phyloP scores from a whole-genome alignment of 176 grass and related monocot species.

The Phragmites australis region DNA sequence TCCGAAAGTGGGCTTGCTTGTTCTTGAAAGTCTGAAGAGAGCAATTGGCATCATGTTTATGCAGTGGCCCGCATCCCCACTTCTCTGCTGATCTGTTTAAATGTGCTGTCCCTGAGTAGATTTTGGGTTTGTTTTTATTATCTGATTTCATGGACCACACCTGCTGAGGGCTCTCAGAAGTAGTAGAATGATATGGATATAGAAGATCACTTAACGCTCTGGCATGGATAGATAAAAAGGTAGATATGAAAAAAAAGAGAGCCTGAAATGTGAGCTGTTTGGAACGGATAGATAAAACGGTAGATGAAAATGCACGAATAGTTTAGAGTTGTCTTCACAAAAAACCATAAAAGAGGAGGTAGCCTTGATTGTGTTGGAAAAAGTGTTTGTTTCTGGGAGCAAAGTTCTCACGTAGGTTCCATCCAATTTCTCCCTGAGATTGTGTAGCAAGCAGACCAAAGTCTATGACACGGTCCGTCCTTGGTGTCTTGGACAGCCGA shows the following conservation, averaged over 20 bases:
- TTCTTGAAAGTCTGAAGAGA: conserved; percentile 3
- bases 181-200: background rate
- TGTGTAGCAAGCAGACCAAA: background rate
- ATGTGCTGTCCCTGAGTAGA: conserved; percentile 28
- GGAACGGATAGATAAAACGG: background rate
- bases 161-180: background rate
- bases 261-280: background rate
- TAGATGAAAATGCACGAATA: background rate
- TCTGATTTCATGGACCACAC: conserved; percentile 27
- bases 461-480: conserved; percentile 14
- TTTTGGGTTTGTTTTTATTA: background rate
- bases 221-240: background rate
- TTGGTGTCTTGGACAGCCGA: conserved; percentile 2
- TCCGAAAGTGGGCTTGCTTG: background rate
- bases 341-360: background rate
- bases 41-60: conserved; percentile 23
- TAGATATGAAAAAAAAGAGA: background rate
- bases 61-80: conserved; percentile 15
- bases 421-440: background rate
- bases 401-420: background rate
- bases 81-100: background rate
- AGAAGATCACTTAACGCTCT: background rate
- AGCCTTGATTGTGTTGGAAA: background rate
- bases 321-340: background rate
- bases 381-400: background rate